A percentile compares a stretch with the other conserved stretches of the same genome.
Conservation (phyloP, 1,284 basidiomycete species). For the Ceratobasidium sp. region DNA sequence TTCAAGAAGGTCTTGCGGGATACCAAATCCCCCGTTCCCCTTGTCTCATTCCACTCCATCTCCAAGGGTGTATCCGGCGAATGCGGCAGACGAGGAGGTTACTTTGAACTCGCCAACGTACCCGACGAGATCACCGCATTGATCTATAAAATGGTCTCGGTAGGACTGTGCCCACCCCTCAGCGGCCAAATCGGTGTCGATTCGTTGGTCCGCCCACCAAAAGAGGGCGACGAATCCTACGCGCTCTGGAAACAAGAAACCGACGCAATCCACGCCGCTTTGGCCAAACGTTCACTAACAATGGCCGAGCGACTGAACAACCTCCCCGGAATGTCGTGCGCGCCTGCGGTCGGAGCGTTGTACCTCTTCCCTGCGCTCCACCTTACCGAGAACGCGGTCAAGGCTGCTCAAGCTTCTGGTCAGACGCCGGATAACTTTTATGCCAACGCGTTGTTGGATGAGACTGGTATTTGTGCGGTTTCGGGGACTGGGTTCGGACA, state of each 20-base stretch:
- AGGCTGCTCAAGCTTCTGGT: conserved; percentile 70
- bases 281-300: conserved; percentile 70
- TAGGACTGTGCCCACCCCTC: conserved; percentile 85
- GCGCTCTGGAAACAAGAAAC: conserved; percentile 81
- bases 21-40: conserved; percentile 68
- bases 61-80: conserved; percentile 94
- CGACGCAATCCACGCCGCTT: conserved; percentile 72
- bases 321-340: conserved; percentile 82
- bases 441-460: conserved; percentile 78
- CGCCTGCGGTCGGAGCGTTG: conserved; percentile 85
- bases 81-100: conserved; percentile 91
- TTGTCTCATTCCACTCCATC: conserved; percentile 94
- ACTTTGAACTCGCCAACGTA: conserved; percentile 89
- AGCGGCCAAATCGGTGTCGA: conserved; percentile 91
- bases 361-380: conserved; percentile 83
- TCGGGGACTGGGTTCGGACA: conserved; percentile 93
- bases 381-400: conserved; percentile 71
- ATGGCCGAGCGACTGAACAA: conserved; percentile 79
- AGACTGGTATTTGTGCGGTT: conserved; percentile 91
- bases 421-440: conserved; percentile 89
- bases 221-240: conserved; percentile 74
- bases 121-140: conserved; percentile 74
- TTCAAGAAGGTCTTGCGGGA: conserved; percentile 85
- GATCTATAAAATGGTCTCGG: conserved; percentile 93
- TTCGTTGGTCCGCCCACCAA: conserved; percentile 84